phyloP scores from a whole-genome alignment of 805 yeast genomes.

The Tetrapisispora taiwanensis region DNA sequence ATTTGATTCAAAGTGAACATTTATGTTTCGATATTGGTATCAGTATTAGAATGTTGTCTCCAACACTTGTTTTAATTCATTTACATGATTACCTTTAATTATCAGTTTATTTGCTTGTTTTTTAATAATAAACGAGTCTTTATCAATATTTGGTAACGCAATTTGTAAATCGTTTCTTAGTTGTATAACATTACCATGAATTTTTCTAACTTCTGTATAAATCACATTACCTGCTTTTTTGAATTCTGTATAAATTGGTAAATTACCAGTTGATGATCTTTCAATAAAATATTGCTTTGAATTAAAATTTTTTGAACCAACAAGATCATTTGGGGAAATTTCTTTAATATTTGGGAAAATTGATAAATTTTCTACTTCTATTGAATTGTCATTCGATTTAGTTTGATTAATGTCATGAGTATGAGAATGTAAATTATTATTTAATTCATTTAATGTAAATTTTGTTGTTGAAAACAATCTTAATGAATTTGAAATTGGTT shows the following conservation, averaged over 20 bases:
- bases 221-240: constrained; percentile 46
- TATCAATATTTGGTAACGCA: constrained; percentile 39
- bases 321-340: not conserved
- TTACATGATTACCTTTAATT: constrained; percentile 39
- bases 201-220: constrained; percentile 65
- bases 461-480: not conserved
- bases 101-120: constrained; percentile 44
- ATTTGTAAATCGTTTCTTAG: constrained; percentile 56
- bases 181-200: constrained; percentile 56
- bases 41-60: constrained; percentile 3
- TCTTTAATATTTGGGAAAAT: constrained; percentile 1
- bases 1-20: too few relatives aligned
- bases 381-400: not conserved
- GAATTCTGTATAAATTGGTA: constrained; percentile 71
- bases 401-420: not conserved
- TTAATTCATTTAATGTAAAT: not conserved
- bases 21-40: not conserved
- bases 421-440: not conserved
- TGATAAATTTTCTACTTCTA: not conserved
- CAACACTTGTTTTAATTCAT: constrained; percentile 27
- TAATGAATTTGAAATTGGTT: not conserved
- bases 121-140: constrained; percentile 38
- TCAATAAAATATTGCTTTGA: constrained; percentile 23
- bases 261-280: constrained; percentile 52
- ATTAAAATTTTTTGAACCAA: not conserved